phyloP scores from a whole-genome alignment of 2,329 filamentous ascomycete genomes.

The Pyrenochaeta sp. region DNA sequence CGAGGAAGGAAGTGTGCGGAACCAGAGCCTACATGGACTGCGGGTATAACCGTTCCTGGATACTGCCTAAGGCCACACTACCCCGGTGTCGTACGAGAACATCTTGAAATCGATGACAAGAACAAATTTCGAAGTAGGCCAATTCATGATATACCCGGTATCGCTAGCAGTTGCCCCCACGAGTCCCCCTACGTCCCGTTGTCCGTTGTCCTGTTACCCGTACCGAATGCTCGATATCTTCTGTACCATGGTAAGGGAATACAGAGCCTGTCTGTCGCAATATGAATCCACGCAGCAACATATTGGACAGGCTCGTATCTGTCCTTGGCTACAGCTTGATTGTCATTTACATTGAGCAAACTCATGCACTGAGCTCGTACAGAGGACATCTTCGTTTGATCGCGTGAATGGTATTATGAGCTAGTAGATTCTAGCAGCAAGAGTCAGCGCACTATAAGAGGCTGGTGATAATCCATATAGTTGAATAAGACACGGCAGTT shows the following conservation, averaged over 20 bases:
- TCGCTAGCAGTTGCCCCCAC: not conserved
- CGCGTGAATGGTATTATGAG: not conserved
- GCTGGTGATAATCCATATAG: not conserved
- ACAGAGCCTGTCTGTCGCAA: conserved; percentile 10
- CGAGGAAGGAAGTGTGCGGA: not conserved
- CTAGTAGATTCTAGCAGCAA: not conserved
- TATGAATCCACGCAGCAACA: conserved; percentile 13
- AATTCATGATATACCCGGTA: too few relatives aligned
- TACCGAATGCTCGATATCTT: not conserved
- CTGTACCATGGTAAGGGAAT: conserved; percentile 3
- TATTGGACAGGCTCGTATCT: conserved; percentile 17
- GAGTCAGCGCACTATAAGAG: conserved; percentile 15
- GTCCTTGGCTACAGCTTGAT: conserved; percentile 8
- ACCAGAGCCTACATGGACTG: not conserved
- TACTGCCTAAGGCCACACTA: not conserved
- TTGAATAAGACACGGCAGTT: not conserved
- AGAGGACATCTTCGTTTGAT: not conserved
- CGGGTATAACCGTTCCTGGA: not conserved
- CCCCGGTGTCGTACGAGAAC: too few relatives aligned
- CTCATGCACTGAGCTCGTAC: conserved; percentile 1
- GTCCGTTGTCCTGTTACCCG: not conserved
- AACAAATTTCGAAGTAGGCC: too few relatives aligned
- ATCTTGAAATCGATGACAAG: too few relatives aligned
- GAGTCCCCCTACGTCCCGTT: not conserved
- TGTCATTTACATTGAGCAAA: conserved; percentile 9